Percentiles rank a stretch among this genome's conserved stretches.
phyloP scores from a whole-genome alignment of 2,329 filamentous ascomycete genomes.

The Aspergillus sp. region DNA sequence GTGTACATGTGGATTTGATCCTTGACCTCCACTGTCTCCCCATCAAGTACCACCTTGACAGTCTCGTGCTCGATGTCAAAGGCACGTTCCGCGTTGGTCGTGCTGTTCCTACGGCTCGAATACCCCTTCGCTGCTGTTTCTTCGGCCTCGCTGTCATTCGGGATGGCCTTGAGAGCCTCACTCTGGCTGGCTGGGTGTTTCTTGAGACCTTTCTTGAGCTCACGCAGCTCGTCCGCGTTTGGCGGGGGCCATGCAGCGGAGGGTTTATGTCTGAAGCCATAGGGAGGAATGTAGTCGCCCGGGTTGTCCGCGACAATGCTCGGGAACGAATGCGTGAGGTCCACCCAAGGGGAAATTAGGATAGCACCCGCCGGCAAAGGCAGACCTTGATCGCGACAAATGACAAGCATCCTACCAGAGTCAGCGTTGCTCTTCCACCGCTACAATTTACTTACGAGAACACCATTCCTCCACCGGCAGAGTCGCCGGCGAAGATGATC shows the following conservation, averaged over 20 bases:
- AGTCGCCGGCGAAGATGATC: conserved; percentile 88
- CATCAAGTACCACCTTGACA: conserved; percentile 63
- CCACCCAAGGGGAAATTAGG: conserved; percentile 92
- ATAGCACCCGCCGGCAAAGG: conserved; percentile 87
- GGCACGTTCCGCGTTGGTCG: conserved; percentile 25
- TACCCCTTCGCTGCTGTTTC: conserved; percentile 37
- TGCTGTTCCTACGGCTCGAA: conserved; percentile 25
- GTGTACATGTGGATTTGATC: conserved; percentile 91
- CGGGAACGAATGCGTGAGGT: conserved; percentile 92
- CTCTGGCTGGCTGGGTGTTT: conserved; percentile 40
- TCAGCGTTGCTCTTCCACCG: conserved; percentile 22
- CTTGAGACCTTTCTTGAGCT: conserved; percentile 50
- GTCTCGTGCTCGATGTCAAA: conserved; percentile 23
- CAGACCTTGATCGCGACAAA: conserved; percentile 77
- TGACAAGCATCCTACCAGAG: conserved; percentile 65
- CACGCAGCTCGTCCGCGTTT: conserved; percentile 70
- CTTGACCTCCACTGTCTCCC: conserved; percentile 70
- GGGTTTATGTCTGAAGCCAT: conserved; percentile 88
- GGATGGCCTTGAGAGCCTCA: conserved; percentile 24
- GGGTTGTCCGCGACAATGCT: conserved; percentile 73
- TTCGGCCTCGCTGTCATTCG: conserved; percentile 25
- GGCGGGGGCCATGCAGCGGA: conserved; percentile 91
- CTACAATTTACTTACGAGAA: conserved; percentile 52
- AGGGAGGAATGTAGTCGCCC: conserved; percentile 82
- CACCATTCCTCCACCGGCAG: conserved; percentile 89